phyloP scores from a whole-genome alignment of 1,284 basidiomycete genomes.

The Jaminaea rosea region DNA sequence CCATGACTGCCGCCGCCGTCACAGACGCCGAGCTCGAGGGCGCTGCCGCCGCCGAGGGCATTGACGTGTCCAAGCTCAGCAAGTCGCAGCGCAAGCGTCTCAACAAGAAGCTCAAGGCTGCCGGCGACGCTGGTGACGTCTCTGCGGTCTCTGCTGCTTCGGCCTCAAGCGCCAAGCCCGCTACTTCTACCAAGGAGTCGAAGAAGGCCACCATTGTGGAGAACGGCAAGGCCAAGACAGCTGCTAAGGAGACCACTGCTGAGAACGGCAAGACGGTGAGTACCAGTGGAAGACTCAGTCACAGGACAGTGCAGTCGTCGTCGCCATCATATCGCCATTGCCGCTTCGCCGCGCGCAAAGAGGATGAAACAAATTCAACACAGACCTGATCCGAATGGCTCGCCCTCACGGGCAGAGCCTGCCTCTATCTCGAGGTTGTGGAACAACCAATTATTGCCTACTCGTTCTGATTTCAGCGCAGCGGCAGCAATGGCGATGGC shows the following conservation, averaged over 20 bases:
- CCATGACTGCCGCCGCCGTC: conserved; percentile 15
- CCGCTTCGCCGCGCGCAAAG: too few species aligned
- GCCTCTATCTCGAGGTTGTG: conserved; percentile 4
- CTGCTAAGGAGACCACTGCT: conserved; percentile 26
- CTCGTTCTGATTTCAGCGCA: conserved; percentile 10
- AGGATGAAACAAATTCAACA: conserved; percentile 7
- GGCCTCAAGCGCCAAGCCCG: conserved; percentile 20
- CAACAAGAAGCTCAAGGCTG: conserved; percentile 63
- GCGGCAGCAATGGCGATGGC: too few species aligned
- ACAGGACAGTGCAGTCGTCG: too few species aligned
- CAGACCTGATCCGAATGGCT: conserved; percentile 8
- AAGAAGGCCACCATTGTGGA: conserved; percentile 44
- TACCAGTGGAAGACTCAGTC: too few species aligned
- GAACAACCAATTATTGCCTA: conserved; percentile 7
- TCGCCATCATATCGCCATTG: too few species aligned
- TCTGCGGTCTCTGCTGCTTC: conserved; percentile 44
- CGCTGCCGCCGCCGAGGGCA: conserved; percentile 36
- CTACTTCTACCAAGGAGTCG: conserved; percentile 43
- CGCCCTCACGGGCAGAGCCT: neutral
- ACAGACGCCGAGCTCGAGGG: conserved; percentile 36
- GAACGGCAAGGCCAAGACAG: conserved; percentile 24
- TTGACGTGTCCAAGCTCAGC: conserved; percentile 34
- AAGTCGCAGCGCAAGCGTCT: conserved; percentile 48
- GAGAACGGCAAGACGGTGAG: conserved; percentile 13
- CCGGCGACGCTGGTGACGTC: conserved; percentile 45